Percentiles rank a stretch among this genome's conserved stretches.
Evolutionary conservation across 108 stramenopile genomes (phyloP).

Genomic region (Cyclotella choctawhatcheeana): DNA sequence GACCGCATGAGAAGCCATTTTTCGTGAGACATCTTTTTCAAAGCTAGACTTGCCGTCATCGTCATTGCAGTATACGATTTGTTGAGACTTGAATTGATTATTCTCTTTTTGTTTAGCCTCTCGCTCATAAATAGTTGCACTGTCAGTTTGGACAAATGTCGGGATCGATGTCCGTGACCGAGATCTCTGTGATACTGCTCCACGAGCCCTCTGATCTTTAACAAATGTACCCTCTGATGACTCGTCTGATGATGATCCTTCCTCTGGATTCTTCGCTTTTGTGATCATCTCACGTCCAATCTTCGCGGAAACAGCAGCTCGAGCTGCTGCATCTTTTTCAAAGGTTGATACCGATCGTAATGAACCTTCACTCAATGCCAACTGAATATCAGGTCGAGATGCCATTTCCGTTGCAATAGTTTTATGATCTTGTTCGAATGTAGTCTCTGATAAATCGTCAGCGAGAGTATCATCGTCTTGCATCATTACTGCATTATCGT

Average conservation of each 20-base stretch:
- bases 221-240: constrained; percentile 8
- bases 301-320: constrained; percentile 12
- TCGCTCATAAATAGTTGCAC: no score
- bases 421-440: constrained; percentile 33
- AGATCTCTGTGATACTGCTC: background rate
- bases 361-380: constrained; percentile 15
- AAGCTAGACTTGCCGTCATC: background rate
- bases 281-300: background rate
- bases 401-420: background rate
- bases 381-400: no score
- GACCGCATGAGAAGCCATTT: background rate
- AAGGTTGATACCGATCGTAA: constrained; percentile 34
- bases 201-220: background rate
- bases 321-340: constrained; percentile 34
- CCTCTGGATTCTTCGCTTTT: no score
- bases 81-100: background rate
- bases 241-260: no score
- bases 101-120: constrained; percentile 1
- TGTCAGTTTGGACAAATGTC: background rate
- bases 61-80: background rate
- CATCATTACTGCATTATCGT: background rate
- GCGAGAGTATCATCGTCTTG: background rate
- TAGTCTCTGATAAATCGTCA: constrained; percentile 17
- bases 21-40: constrained; percentile 5
- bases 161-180: background rate